phyloP scores from a whole-genome alignment of 768 basidiomycete genomes.

The Boletus barrowsii region DNA sequence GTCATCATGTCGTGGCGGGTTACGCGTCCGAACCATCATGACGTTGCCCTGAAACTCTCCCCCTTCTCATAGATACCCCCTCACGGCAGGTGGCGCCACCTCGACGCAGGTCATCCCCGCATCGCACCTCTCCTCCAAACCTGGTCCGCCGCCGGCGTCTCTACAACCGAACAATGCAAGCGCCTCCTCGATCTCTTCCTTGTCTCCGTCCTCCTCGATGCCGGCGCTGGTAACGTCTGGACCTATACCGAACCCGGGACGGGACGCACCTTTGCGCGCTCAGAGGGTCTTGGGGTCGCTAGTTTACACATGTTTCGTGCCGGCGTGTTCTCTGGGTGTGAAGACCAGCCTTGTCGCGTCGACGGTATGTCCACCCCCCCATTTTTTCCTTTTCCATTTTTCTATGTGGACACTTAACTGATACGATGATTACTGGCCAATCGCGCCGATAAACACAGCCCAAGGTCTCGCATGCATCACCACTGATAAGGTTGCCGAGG shows the following conservation, averaged over 20 bases:
- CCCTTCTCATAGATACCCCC: constrained; percentile 62
- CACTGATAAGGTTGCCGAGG: constrained; percentile 51
- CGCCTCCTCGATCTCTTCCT: constrained; percentile 86
- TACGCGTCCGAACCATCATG: neutral
- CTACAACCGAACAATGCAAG: constrained; percentile 58
- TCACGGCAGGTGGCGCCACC: constrained; percentile 88
- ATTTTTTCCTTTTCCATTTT: neutral
- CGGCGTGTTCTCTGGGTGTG: constrained; percentile 73
- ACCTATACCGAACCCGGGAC: constrained; percentile 61
- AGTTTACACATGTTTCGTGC: constrained; percentile 84
- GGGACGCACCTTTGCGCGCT: constrained; percentile 56
- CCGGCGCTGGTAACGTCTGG: constrained; percentile 88
- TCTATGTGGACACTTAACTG: neutral
- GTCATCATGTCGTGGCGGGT: neutral
- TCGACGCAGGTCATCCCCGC: constrained; percentile 67
- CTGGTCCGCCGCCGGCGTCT: constrained; percentile 48
- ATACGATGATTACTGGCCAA: neutral
- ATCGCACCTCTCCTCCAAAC: constrained; percentile 55
- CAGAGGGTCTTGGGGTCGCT: constrained; percentile 85
- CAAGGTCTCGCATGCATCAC: constrained; percentile 67
- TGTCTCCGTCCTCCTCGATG: constrained; percentile 91
- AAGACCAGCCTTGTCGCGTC: constrained; percentile 62
- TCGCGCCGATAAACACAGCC: constrained; percentile 44
- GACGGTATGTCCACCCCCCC: constrained; percentile 59
- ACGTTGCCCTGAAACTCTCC: neutral